Base-by-base conservation (phyloP, 192 early-diverging fungal species). In the Coemansia sp. region DNA sequence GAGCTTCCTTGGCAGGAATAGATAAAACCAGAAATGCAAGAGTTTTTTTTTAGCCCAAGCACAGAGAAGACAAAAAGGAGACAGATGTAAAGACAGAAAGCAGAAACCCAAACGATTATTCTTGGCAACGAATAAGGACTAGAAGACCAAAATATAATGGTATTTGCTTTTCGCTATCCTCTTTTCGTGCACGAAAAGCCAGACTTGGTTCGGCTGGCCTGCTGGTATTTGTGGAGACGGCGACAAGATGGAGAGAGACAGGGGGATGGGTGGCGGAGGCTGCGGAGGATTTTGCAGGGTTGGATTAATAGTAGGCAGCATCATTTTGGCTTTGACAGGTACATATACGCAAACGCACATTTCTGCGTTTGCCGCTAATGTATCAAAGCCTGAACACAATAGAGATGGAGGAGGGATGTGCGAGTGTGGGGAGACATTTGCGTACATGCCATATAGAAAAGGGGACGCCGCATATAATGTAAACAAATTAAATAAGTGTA, bases 281-380 rank as follows among this genome's bases (percentile, higher is more conserved):
- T 50, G 48, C 48, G 48, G 48, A 23, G 48, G 48, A 23, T 23
- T 50, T 20, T 50, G 20, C 13, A 50, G 20, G 20, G 48, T 50
- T 23, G 48, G 48, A 50, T 50, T 50, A 50, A 50, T 50, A 50
- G 13, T 23, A 20, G 11, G 48, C 48, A 50, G 22, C 22, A 23
- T 20, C 20, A 3, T 46, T 50, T 50, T 50, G 20, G 48, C 48
- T 52, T 52, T 52, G 49, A 52, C 49, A 52, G 49, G 49, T 52
- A 52, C 49, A 48, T 20, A 48, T 48, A 48, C 14, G 19, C 8
- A 48, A 29, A 3, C 19, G 4, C n/a, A 25, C 23, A 52, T 52
- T 52, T 9, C 23, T 52, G 20, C 9, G 9, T 52, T 14, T 52
- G 49, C 49, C 10, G 49, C 19, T 52, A 25, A 52, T 52, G 49